phyloP scores from a whole-genome alignment of 2,329 filamentous ascomycete genomes.

The Knoxdaviesia proteae region DNA sequence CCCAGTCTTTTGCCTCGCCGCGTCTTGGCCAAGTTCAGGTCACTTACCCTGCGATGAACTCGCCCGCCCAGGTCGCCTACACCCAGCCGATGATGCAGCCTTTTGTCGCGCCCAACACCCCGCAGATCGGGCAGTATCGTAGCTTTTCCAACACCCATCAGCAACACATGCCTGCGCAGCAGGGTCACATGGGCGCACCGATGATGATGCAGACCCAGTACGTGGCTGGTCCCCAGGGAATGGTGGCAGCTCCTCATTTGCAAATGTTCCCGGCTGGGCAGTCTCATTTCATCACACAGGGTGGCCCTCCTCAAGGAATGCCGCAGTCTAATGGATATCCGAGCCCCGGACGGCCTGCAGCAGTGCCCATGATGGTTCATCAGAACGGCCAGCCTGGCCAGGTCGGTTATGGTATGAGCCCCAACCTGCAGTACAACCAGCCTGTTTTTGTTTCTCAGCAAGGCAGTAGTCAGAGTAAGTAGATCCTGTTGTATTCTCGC shows the following conservation, averaged over 20 bases:
- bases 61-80: slow-evolving; percentile 49
- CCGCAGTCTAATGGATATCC: slow-evolving; percentile 60
- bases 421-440: slow-evolving; percentile 53
- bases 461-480: slow-evolving; percentile 50
- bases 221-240: slow-evolving; percentile 50
- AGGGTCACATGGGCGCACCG: slow-evolving; percentile 47
- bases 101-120: slow-evolving; percentile 47
- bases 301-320: slow-evolving; percentile 32
- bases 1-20: slow-evolving; percentile 71
- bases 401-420: slow-evolving; percentile 55
- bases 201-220: slow-evolving; percentile 76
- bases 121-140: slow-evolving; percentile 49
- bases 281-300: slow-evolving; percentile 41
- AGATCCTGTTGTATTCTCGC: too few species aligned
- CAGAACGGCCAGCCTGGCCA: slow-evolving; percentile 88
- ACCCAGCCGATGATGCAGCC: slow-evolving; percentile 51
- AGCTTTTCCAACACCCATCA: slow-evolving; percentile 46
- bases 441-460: slow-evolving; percentile 52
- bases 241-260: slow-evolving; percentile 53
- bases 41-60: slow-evolving; percentile 48
- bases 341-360: slow-evolving; percentile 61
- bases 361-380: slow-evolving; percentile 73
- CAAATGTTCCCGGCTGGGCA: slow-evolving; percentile 56
- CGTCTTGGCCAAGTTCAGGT: slow-evolving; percentile 51
- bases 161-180: slow-evolving; percentile 53